phyloP scores from a whole-genome alignment of 352 stramenopile species.

The Pythium folliculosum region DNA sequence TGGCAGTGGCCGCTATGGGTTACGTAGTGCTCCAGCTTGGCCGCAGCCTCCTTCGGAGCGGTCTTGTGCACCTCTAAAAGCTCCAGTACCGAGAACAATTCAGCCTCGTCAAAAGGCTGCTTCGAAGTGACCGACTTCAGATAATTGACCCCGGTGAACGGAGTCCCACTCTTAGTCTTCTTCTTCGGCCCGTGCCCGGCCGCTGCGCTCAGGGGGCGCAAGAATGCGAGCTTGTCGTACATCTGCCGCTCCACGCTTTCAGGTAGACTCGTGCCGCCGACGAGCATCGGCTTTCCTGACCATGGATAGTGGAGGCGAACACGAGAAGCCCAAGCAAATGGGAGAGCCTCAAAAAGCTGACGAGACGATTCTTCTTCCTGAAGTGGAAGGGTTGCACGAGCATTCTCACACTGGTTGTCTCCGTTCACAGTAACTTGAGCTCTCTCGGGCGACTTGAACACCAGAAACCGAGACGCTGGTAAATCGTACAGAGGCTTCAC shows the following conservation, averaged over 20 bases:
- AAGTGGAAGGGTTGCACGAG: neutral
- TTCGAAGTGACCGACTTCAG: slow-evolving; percentile 38
- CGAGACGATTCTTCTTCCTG: slow-evolving; percentile 35
- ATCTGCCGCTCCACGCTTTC: slow-evolving; percentile 45
- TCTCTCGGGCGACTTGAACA: neutral
- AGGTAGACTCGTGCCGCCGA: slow-evolving; percentile 32
- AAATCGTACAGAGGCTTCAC: neutral
- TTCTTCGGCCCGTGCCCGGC: slow-evolving; percentile 6
- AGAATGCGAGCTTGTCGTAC: slow-evolving; percentile 37
- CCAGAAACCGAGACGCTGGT: slow-evolving; percentile 10
- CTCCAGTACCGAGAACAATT: slow-evolving; percentile 64
- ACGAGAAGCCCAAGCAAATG: slow-evolving; percentile 27
- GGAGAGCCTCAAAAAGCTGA: slow-evolving; percentile 30
- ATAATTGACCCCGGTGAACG: slow-evolving; percentile 60
- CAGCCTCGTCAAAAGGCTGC: slow-evolving; percentile 38
- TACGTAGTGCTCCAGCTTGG: slow-evolving; percentile 47
- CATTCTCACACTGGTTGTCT: no score
- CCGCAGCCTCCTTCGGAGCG: slow-evolving; percentile 28
- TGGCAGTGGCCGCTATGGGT: slow-evolving; percentile 34
- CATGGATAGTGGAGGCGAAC: slow-evolving; percentile 46
- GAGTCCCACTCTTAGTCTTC: slow-evolving; percentile 8
- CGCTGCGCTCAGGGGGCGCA: slow-evolving; percentile 7
- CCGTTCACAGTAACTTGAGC: neutral
- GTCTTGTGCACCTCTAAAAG: slow-evolving; percentile 50
- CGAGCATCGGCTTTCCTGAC: slow-evolving; percentile 43